These are phyloP conservation scores for Pichia insulana DNA, from an alignment of 805 yeast species.

Conservation along the genomic window DNA sequence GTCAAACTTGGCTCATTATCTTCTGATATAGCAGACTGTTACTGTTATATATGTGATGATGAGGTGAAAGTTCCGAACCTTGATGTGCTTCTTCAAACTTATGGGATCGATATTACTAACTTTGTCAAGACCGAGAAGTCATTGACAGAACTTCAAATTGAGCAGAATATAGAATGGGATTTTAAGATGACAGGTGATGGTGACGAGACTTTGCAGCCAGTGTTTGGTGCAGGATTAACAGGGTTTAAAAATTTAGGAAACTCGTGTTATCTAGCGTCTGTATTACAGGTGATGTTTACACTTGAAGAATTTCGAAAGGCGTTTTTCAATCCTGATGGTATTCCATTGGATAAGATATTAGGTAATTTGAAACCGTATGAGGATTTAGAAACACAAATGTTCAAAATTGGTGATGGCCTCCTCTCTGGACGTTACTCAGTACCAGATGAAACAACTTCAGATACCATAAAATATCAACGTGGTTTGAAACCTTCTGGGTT, in stretches of 20 bases:
- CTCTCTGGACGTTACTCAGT: slow-evolving; percentile 62
- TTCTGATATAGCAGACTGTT: slow-evolving; percentile 71
- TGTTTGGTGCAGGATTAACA: slow-evolving; percentile 69
- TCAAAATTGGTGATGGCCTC: slow-evolving; percentile 75
- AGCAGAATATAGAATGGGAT: slow-evolving; percentile 90
- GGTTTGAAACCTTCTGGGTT: slow-evolving; percentile 76
- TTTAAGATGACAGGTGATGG: slow-evolving; percentile 67
- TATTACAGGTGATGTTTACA: slow-evolving; percentile 60
- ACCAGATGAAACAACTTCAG: slow-evolving; percentile 39
- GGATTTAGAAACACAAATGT: slow-evolving; percentile 65
- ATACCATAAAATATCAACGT: slow-evolving; percentile 45
- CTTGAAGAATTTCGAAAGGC: slow-evolving; percentile 34
- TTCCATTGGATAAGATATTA: slow-evolving; percentile 26
- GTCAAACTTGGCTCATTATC: slow-evolving; percentile 87
- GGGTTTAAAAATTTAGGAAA: slow-evolving; percentile 90
- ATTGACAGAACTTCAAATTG: slow-evolving; percentile 81
- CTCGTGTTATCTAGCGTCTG: slow-evolving; percentile 83
- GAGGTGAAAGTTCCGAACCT: slow-evolving; percentile 71
- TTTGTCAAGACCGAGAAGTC: slow-evolving; percentile 75
- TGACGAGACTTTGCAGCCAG: slow-evolving; percentile 55
- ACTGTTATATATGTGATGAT: slow-evolving; percentile 83
- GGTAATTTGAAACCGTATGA: slow-evolving; percentile 45
- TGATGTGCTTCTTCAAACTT: slow-evolving; percentile 38
- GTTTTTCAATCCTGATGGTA: slow-evolving; percentile 26
- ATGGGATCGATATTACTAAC: slow-evolving; percentile 56